Evolutionary conservation across 169 alveolate species (phyloP).

Genomic region (Cryptosporidium parvum): DNA sequence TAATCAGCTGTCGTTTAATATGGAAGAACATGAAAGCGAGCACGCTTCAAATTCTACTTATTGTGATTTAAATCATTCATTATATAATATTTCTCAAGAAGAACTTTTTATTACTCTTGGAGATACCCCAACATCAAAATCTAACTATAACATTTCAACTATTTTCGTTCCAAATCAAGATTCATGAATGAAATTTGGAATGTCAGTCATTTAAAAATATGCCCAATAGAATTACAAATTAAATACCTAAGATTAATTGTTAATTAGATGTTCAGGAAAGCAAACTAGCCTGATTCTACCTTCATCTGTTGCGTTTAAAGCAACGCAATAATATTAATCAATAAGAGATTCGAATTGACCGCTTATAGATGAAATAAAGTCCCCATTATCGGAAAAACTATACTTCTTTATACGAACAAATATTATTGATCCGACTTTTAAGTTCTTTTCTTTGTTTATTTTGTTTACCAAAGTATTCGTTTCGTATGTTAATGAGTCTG

Average conservation of each 20-base stretch:
- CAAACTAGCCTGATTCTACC: background rate
- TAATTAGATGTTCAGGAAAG: slow-evolving; percentile 4
- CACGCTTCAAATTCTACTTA: background rate
- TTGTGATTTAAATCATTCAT: background rate
- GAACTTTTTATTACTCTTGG: slow-evolving; percentile 69
- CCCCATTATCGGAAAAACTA: slow-evolving; percentile 62
- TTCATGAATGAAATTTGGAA: slow-evolving; percentile 5
- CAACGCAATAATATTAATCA: background rate
- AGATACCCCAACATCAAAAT: slow-evolving; percentile 69
- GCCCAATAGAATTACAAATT: background rate
- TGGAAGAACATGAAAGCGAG: slow-evolving; percentile 15
- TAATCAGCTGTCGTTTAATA: background rate
- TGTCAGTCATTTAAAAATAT: background rate
- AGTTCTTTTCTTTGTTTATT: slow-evolving; percentile 13
- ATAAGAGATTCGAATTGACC: slow-evolving; percentile 61
- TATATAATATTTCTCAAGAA: slow-evolving; percentile 45
- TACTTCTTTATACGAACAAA: slow-evolving; percentile 41
- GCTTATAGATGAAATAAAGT: slow-evolving; percentile 47
- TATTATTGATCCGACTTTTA: slow-evolving; percentile 36
- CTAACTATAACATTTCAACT: slow-evolving; percentile 37
- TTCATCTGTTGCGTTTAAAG: background rate
- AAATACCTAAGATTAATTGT: background rate
- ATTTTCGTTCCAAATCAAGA: slow-evolving; percentile 74
- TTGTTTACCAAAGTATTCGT: slow-evolving; percentile 57
- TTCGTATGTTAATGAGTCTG: slow-evolving; percentile 21